Evolutionary conservation across 139 green algal genomes (phyloP), one percentile per base, ranked within the genome.

Genomic region (Desmodesmus armatus): DNA sequence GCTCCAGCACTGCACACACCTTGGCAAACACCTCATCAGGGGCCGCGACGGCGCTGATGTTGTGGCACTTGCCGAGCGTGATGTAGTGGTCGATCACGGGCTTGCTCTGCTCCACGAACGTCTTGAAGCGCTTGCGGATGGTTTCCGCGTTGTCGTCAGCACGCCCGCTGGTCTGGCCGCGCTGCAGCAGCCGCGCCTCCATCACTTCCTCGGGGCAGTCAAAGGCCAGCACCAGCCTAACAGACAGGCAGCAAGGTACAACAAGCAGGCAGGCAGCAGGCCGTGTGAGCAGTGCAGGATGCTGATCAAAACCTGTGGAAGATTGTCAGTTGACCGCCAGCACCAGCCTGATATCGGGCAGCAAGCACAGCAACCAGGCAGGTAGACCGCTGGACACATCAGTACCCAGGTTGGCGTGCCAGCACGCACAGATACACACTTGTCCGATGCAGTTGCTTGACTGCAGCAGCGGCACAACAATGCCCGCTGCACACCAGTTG

Each of bases 101-200:
- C 92, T 98, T 88, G 67, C 86, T 95, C 58, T 93, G 85, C 39
- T 96, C 91, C 47, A 96, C 71, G 77, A 99, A 98, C 25, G 96
- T 96, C 77, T 92, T 90, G 87, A 99, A 99, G 39, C 97, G 93
- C 90, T 99, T 99, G 33, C 88, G 87, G 85, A 99, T 99, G 37
- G 95, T 98, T 58, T 96, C 94, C 4, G 87, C 88, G 87, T 99
- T 99, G 92, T 99, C 97, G 76, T 99, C 97, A 44, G 92, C 94
- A 47, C 97, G 91, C 0, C 97, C 97, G 60, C 89, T 94, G 71
- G 93, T 97, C 87, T 98, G 91, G 19, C 96, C 93, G 58, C 96
- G 91, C 43, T 94, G 91, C 40, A 99, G 89, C 88, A 99, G 88
- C 33, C 97, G 93, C 89, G 93, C 89, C 90, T 94, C 89, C 95